phyloP scores from a whole-genome alignment of 768 basidiomycete genomes.

The Wakefieldia striispora region DNA sequence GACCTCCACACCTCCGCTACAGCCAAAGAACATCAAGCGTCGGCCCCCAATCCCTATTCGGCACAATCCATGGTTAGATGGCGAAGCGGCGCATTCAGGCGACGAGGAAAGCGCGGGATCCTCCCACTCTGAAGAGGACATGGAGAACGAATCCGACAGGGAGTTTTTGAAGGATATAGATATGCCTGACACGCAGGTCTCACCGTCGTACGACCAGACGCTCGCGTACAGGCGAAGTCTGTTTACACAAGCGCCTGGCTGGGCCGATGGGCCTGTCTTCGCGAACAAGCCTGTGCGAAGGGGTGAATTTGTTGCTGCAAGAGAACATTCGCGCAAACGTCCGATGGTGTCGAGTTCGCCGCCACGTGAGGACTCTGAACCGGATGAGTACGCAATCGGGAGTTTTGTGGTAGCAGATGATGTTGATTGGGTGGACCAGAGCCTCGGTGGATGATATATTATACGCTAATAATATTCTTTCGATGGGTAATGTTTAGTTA shows the following conservation, averaged over 20 bases:
- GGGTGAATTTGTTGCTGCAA: slow-evolving; percentile 36
- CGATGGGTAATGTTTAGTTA: neutral
- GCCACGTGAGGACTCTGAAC: slow-evolving; percentile 43
- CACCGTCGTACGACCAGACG: slow-evolving; percentile 72
- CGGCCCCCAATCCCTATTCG: slow-evolving; percentile 35
- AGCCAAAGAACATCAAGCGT: slow-evolving; percentile 18
- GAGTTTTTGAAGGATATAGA: slow-evolving; percentile 64
- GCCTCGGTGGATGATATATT: slow-evolving; percentile 34
- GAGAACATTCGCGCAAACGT: slow-evolving; percentile 34
- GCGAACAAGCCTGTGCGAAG: slow-evolving; percentile 46
- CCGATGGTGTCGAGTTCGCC: slow-evolving; percentile 61
- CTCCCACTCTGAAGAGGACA: slow-evolving; percentile 50
- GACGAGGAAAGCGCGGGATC: slow-evolving; percentile 70
- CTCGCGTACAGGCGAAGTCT: slow-evolving; percentile 69
- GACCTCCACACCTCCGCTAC: slow-evolving; percentile 21
- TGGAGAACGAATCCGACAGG: slow-evolving; percentile 65
- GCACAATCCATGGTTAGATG: slow-evolving; percentile 53
- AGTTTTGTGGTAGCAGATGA: slow-evolving; percentile 85
- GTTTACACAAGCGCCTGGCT: slow-evolving; percentile 58
- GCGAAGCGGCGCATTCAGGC: slow-evolving; percentile 76
- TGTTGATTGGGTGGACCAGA: slow-evolving; percentile 38
- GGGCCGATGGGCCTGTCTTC: slow-evolving; percentile 48
- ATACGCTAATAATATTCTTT: slow-evolving; percentile 5
- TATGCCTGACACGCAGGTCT: slow-evolving; percentile 62
- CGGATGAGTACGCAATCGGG: slow-evolving; percentile 67